phyloP scores from a whole-genome alignment of 1,284 basidiomycete species.

The Wallemia mellicola region DNA sequence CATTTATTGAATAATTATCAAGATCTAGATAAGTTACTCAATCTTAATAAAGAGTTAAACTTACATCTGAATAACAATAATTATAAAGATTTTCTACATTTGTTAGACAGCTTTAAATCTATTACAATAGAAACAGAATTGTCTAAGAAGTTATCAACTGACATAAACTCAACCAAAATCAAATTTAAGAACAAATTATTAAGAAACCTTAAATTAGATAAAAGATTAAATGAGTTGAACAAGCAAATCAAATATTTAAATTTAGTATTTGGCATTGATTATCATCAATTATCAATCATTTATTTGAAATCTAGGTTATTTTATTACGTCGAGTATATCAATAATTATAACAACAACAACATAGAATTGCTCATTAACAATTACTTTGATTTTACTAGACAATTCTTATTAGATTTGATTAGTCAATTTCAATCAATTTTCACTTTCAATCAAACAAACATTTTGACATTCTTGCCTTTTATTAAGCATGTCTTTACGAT shows the following conservation, averaged over 20 bases:
- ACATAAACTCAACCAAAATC: not conserved
- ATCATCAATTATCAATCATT: not conserved
- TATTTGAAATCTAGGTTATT: not conserved
- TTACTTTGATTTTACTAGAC: not conserved
- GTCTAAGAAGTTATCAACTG: not conserved
- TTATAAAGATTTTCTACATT: too few species aligned
- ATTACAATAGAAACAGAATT: not conserved
- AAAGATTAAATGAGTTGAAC: not conserved
- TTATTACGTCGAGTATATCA: not conserved
- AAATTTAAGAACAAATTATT: not conserved
- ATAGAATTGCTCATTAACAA: not conserved
- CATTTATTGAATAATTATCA: too few species aligned
- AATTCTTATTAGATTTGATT: not conserved
- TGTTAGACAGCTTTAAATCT: too few species aligned
- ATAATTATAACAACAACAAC: not conserved
- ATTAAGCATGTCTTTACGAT: not conserved
- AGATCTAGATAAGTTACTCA: too few species aligned
- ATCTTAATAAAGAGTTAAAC: too few species aligned
- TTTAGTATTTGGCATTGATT: not conserved
- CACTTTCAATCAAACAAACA: not conserved
- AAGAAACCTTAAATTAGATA: not conserved
- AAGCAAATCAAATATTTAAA: not conserved
- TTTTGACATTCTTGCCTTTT: not conserved
- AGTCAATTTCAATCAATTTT: not conserved
- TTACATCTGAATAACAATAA: too few species aligned